Evolutionary conservation across 208 protist species (phyloP), one percentile per base, ranked within the genome.

Genomic region (Trypanosoma avium): DNA sequence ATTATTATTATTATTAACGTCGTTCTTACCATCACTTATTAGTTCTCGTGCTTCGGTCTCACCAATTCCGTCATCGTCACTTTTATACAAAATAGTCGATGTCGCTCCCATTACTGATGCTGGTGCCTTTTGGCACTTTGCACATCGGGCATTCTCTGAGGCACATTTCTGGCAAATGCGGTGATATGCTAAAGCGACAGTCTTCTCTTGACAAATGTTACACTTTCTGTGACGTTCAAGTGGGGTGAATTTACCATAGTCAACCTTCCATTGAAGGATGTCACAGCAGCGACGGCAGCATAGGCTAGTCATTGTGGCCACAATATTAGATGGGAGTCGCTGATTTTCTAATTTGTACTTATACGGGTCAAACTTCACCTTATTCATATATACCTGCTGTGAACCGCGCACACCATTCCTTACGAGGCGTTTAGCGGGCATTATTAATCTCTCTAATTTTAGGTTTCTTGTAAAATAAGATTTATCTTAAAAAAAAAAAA

Each of bases 201-300:
- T 82, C 59, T 79, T 87, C 17, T 81, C 68, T 3, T 62, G 55
- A 59, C 91, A 97, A 0, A 61, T 29, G 49, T 94, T 92, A 73
- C 91, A 97, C 58, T 82, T 82, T 1, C 75, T 68, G 0, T 77
- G 49, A 26, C 66, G 72, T 33, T 90, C 77, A 26, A 81, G 76
- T 3, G 74, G 70, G 13, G 62, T 61, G 60, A 91, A 97, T 64
- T 97, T 94, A 1, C 91, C 91, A 50, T 92, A 97, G 46, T 91
- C 81, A 4, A 90, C 70, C 63, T 94, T 94, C 91, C 91, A 97
- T 29, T 91, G 75, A 54, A 97, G 77, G 19, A 95, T 90, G 15
- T 95, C 81, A 54, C 80, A 91, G 75, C 91, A 97, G 8, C 86
- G 79, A 9, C 77, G 63, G 49, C 88, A 93, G 62, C 88, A 94